A percentile compares a stretch with the other conserved stretches of the same genome.
Conservation (phyloP, 1,139 yeast species). For the Geotrichum phurueaensis region DNA sequence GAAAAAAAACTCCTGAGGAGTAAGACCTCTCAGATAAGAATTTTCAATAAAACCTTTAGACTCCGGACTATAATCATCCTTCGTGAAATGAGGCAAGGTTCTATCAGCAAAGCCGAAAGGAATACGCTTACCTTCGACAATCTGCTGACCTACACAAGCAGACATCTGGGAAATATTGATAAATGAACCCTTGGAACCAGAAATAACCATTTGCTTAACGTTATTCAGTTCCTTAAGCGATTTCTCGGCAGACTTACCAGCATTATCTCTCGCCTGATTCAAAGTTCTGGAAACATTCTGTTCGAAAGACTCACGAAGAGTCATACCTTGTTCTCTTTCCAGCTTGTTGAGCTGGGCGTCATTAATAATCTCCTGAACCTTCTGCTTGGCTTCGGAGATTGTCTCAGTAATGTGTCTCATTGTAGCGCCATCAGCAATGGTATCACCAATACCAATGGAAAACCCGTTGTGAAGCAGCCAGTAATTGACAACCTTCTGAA, state of each 20-base stretch:
- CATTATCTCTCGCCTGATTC: constrained; percentile 98
- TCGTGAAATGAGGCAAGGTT: constrained; percentile 94
- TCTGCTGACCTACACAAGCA: constrained; percentile 99
- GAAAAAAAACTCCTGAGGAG: constrained; percentile 98
- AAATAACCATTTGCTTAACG: constrained; percentile 97
- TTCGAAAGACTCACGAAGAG: constrained; percentile 95
- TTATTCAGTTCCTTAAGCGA: constrained; percentile 89
- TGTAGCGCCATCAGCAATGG: constrained; percentile 95
- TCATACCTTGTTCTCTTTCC: constrained; percentile 99
- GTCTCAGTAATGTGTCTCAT: constrained; percentile 91
- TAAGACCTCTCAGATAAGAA: constrained; percentile 92
- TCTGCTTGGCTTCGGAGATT: constrained; percentile 83
- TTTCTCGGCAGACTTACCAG: constrained; percentile 97
- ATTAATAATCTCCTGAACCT: constrained; percentile 85
- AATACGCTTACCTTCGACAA: constrained; percentile 99
- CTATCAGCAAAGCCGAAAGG: constrained; percentile 96
- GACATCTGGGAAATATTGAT: constrained; percentile 99
- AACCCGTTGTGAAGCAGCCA: constrained; percentile 97
- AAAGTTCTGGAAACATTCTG: constrained; percentile 92
- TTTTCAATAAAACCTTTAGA: constrained; percentile 97
- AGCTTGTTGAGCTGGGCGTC: constrained; percentile 86
- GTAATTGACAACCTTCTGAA: constrained; percentile 91
- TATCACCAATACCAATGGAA: constrained; percentile 99
- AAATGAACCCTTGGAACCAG: constrained; percentile 98
- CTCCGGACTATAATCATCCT: constrained; percentile 97